Evolutionary conservation across 768 basidiomycete species (phyloP).

Genomic region (Boletus tomentosulus): DNA sequence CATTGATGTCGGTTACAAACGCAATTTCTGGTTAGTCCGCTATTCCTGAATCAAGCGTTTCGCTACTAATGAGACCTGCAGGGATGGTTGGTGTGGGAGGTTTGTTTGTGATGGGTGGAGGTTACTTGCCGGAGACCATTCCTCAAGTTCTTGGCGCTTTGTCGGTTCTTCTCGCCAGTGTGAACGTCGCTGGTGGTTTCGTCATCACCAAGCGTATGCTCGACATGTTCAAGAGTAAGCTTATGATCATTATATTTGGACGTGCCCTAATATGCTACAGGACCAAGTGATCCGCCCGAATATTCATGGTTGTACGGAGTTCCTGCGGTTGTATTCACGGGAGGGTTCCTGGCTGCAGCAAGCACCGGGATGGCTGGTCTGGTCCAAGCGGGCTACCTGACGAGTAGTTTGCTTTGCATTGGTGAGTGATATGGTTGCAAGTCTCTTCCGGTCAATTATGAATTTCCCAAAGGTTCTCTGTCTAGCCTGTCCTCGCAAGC

Average conservation of each 20-base stretch:
- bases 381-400: conserved; percentile 83
- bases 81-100: conserved; percentile 82
- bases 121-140: conserved; percentile 75
- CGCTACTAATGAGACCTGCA: conserved; percentile 13
- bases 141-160: conserved; percentile 76
- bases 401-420: conserved; percentile 84
- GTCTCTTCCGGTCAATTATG: not conserved
- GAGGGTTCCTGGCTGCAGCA: conserved; percentile 77
- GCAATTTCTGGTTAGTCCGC: conserved; percentile 67
- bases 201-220: conserved; percentile 90
- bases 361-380: conserved; percentile 82
- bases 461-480: conserved; percentile 52
- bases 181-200: conserved; percentile 87
- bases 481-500: conserved; percentile 75
- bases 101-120: conserved; percentile 88
- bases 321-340: conserved; percentile 78
- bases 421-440: conserved; percentile 36
- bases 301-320: conserved; percentile 80
- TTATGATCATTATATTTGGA: not conserved
- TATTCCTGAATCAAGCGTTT: conserved; percentile 6
- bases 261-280: conserved; percentile 33
- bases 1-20: conserved; percentile 88
- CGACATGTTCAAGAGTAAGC: conserved; percentile 84
- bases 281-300: conserved; percentile 82
- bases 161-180: conserved; percentile 82